Conservation (phyloP, 768 basidiomycete genomes). For the Lyophyllum semitale region DNA sequence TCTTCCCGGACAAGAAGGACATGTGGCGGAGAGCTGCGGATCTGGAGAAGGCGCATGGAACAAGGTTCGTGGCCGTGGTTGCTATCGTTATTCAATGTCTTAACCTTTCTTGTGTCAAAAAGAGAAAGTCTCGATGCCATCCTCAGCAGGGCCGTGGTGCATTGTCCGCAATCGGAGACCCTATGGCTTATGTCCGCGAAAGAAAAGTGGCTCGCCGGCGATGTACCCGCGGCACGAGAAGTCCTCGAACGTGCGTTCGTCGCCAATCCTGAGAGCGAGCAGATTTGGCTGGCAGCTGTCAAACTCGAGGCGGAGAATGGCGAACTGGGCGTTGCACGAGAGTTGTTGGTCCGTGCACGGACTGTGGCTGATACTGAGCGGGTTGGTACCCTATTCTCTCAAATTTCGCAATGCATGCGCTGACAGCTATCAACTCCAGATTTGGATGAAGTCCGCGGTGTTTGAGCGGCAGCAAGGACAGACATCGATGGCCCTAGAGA, state of each 20-base stretch:
- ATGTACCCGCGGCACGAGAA: slow-evolving; percentile 88
- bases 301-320: slow-evolving; percentile 97
- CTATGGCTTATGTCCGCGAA: slow-evolving; percentile 99
- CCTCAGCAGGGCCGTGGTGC: slow-evolving; percentile 78
- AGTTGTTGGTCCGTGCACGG: slow-evolving; percentile 85
- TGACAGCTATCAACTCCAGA: slow-evolving; percentile 45
- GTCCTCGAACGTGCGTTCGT: slow-evolving; percentile 90
- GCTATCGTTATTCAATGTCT: not conserved
- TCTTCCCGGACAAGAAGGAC: slow-evolving; percentile 83
- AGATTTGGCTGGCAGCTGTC: slow-evolving; percentile 97
- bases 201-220: slow-evolving; percentile 90
- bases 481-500: slow-evolving; percentile 71
- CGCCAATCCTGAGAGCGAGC: slow-evolving; percentile 95
- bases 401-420: not conserved
- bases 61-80: slow-evolving; percentile 47
- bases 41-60: slow-evolving; percentile 89
- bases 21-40: slow-evolving; percentile 93
- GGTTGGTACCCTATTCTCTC: slow-evolving; percentile 43
- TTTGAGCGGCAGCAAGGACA: slow-evolving; percentile 91
- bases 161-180: slow-evolving; percentile 94
- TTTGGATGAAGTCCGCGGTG: slow-evolving; percentile 99
- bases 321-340: slow-evolving; percentile 81
- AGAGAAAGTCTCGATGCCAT: slow-evolving; percentile 84
- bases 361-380: slow-evolving; percentile 91
- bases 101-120: slow-evolving; percentile 2